phyloP scores from a whole-genome alignment of 495 filamentous ascomycete species.

The Aspergillus asperescens region DNA sequence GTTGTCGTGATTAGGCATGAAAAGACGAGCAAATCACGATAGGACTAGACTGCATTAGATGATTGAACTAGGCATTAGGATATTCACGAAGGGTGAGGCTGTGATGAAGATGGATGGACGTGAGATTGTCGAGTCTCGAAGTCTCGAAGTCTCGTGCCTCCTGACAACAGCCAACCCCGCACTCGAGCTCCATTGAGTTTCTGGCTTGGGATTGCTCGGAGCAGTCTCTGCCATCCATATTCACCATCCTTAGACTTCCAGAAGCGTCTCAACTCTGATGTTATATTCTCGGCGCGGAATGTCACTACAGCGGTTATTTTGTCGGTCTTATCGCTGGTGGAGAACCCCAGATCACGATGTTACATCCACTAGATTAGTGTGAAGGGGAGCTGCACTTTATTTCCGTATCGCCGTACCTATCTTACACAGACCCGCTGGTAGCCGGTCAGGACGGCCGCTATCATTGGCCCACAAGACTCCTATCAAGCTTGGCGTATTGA shows the following conservation, averaged over 20 bases:
- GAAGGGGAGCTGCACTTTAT: not conserved
- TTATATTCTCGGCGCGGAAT: no score
- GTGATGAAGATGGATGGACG: not conserved
- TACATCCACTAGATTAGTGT: constrained; percentile 4
- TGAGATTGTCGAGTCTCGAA: not conserved
- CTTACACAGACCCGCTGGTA: constrained; percentile 1
- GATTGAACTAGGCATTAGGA: not conserved
- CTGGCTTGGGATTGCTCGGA: no score
- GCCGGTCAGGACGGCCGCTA: not conserved
- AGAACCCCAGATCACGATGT: constrained; percentile 9
- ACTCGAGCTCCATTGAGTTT: no score
- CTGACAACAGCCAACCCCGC: not conserved
- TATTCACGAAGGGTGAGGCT: not conserved
- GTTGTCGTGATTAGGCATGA: not conserved
- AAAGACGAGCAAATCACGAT: not conserved
- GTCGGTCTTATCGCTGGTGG: constrained; percentile 3
- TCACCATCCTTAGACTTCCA: no score
- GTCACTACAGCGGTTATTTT: not conserved
- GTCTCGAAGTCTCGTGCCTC: not conserved
- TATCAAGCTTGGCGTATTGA: constrained; percentile 2
- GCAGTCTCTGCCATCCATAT: no score
- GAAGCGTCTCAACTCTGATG: no score
- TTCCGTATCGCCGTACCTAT: not conserved
- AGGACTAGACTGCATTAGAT: not conserved
- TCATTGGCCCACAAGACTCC: not conserved